Percentiles rank a stretch among this genome's conserved stretches.
Evolutionary conservation across 768 basidiomycete species (phyloP).

Genomic region (Serendipita sp.): DNA sequence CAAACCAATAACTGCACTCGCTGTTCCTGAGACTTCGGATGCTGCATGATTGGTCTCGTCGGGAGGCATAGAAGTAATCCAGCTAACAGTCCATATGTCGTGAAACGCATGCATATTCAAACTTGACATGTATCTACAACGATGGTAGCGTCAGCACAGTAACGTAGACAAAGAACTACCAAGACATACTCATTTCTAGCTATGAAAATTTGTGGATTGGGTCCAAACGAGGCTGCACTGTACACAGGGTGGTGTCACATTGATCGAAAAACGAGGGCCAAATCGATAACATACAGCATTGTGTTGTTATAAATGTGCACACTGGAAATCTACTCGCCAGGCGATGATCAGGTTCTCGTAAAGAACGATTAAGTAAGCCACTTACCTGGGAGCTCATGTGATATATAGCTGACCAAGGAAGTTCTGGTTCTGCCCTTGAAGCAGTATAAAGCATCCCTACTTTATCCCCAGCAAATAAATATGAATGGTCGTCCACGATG

Average conservation of each 20-base stretch:
- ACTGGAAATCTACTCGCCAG: not conserved
- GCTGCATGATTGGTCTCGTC: not conserved
- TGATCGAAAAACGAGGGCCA: not conserved
- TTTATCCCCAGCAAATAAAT: not conserved
- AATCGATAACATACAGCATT: not conserved
- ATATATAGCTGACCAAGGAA: not conserved
- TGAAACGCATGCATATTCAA: conserved; percentile 1
- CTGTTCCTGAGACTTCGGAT: not conserved
- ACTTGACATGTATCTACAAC: not conserved
- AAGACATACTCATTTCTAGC: not conserved
- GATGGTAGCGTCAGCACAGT: not conserved
- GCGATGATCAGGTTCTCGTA: not conserved
- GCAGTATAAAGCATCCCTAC: conserved; percentile 1
- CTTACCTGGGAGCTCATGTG: not conserved
- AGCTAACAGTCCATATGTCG: not conserved
- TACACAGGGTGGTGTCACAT: not conserved
- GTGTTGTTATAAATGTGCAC: not conserved
- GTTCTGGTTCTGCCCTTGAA: not conserved
- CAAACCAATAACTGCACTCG: conserved; percentile 1
- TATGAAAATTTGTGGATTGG: not conserved
- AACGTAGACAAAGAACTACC: not conserved
- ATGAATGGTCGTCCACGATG: not conserved
- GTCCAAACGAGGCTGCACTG: not conserved
- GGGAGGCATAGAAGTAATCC: not conserved
- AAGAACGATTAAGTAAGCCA: not conserved